Evolutionary conservation across 345 rosid genomes (phyloP).

Genomic region (Brassica cretica): DNA sequence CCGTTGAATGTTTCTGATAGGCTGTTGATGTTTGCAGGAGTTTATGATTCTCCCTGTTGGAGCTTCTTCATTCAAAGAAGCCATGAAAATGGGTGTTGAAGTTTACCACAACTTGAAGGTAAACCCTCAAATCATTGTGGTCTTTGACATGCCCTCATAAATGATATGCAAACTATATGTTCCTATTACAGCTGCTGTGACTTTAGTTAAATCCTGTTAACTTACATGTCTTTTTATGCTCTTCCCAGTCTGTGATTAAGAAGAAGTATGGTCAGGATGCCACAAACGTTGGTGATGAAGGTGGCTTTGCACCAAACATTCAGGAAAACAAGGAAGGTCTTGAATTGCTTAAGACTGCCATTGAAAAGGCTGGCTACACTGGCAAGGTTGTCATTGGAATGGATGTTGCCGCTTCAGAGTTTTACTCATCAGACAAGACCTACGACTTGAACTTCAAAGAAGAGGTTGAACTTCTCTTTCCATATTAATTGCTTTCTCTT

Average conservation of each 20-base stretch:
- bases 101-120: conserved; percentile 96
- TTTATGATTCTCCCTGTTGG: conserved; percentile 98
- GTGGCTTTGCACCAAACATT: conserved; percentile 98
- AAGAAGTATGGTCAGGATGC: conserved; percentile 98
- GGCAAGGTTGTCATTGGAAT: conserved; percentile 96
- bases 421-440: conserved; percentile 68
- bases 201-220: background rate
- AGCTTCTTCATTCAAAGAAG: conserved; percentile 87
- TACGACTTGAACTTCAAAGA: conserved; percentile 92
- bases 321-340: conserved; percentile 99
- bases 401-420: conserved; percentile 99
- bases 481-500: background rate
- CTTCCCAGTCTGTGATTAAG: conserved; percentile 42
- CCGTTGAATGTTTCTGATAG: background rate
- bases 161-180: background rate
- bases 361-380: conserved; percentile 89
- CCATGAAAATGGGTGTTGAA: conserved; percentile 99
- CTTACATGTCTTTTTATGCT: background rate
- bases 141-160: background rate
- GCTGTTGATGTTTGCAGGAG: conserved; percentile 50
- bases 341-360: conserved; percentile 89
- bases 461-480: conserved; percentile 47
- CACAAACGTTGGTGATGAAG: conserved; percentile 97
- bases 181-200: background rate
- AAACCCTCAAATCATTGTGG: background rate